Evolutionary conservation across 495 filamentous ascomycete genomes (phyloP), one percentile per base, ranked within the genome.

Genomic region (Letharia columbiana): DNA sequence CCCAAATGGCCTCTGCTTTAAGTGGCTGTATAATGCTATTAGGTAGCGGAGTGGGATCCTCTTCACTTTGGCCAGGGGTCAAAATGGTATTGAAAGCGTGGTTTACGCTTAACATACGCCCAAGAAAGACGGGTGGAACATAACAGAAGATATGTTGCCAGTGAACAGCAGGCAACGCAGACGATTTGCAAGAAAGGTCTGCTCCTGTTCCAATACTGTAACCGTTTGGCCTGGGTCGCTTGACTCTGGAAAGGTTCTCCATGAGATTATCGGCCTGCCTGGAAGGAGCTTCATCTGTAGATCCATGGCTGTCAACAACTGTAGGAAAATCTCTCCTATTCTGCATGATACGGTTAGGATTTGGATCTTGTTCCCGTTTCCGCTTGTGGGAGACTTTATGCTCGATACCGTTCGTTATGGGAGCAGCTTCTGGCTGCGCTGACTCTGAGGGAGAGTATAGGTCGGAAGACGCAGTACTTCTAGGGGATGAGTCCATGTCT

Each of bases 1-100:
- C 69, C 82, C 81, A 84, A 31, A 84, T 75, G 67, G 70, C 69
- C 49, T 82, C 74, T 62, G 78, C 68, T 63, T 77, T 72, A 49
- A 79, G 58, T 60, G 61, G 69, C 60, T 68, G 72, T 62, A 78
- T 64, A 67, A 73, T 59, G 66, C 73, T 67, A 61, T 58, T 20
- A 63, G 69, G 60, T 28, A 70, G 12, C 69, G 69, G 9, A 57
- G 39, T 57, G 59, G 67, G 39, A 70, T 68, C 37, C 28, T 65
- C 69, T 56, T 68, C 40, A 71, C 56, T 35, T 44, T 70, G 67
- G 39, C 66, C 69, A 62, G 73, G 66, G 35, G 75, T 76, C 54
- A 81, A 73, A 71, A 73, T 75, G 45, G 62, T 66, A 67, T 76
- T 50, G 68, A 76, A 77, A 57, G 68, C 64, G 58, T 60, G 69